Conservation (phyloP, 208 protist genomes). For the Porcisia deanei region DNA sequence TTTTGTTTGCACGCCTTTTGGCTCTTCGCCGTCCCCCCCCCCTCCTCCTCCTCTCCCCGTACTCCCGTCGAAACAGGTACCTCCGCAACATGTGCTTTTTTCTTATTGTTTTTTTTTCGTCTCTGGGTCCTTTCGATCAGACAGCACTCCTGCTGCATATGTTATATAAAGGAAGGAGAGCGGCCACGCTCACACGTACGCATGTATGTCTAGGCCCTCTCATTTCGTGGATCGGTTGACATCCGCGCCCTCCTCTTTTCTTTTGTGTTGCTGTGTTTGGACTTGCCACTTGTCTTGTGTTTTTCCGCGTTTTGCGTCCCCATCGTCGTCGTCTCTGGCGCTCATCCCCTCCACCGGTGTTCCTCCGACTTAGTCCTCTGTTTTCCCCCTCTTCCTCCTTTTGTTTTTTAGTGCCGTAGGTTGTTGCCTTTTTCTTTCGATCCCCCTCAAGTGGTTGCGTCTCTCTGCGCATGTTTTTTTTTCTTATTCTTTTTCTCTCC, state of each 20-base stretch:
- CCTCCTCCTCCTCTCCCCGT: not conserved
- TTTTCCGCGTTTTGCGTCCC: not conserved
- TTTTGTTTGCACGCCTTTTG: not conserved
- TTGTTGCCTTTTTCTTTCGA: constrained; percentile 5
- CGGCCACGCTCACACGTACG: not conserved
- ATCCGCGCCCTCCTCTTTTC: not conserved
- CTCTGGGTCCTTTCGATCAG: not conserved
- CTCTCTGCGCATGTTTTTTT: constrained; percentile 1
- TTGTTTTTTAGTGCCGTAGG: not conserved
- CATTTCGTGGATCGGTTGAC: not conserved
- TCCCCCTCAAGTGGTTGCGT: constrained; percentile 3
- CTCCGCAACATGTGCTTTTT: not conserved
- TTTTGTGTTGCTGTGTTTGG: not conserved
- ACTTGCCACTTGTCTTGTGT: no score
- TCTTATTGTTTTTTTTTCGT: constrained; percentile 2
- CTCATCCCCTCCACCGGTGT: not conserved
- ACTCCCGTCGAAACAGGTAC: not conserved
- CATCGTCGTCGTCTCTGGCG: not conserved
- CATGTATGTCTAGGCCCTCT: not conserved
- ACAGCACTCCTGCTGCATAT: constrained; percentile 1
- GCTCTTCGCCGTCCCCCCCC: not conserved
- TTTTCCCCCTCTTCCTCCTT: constrained; percentile 6
- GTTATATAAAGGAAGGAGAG: not conserved
- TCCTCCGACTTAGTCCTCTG: not conserved
- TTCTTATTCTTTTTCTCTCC: constrained; percentile 1